These are phyloP conservation scores for Elaeis oleifera DNA, from an alignment of 202 grass and related monocot species.

Conservation along the genomic window DNA sequence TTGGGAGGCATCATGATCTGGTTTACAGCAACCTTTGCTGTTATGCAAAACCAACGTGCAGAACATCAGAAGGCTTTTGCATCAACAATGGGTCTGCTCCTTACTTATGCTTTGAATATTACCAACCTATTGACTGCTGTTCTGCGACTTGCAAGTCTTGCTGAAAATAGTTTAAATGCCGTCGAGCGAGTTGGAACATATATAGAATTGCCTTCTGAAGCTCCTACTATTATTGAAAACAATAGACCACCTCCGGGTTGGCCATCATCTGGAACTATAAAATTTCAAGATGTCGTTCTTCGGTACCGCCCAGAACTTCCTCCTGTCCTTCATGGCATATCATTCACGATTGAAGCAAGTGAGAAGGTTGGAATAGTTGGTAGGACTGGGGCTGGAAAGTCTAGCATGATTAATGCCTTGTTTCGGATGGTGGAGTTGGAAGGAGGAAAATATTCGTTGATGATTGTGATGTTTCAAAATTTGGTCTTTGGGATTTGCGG, in stretches of 20 bases:
- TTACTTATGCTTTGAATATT: conserved; percentile 94
- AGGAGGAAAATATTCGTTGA: conserved; percentile 76
- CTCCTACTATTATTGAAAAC: conserved; percentile 82
- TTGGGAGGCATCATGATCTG: conserved; percentile 97
- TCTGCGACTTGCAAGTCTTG: conserved; percentile 88
- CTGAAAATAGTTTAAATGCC: conserved; percentile 99
- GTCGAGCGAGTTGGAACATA: conserved; percentile 92
- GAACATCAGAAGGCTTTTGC: conserved; percentile 87
- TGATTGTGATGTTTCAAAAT: conserved; percentile 73
- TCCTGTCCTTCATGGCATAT: conserved; percentile 92
- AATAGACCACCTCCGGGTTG: conserved; percentile 81
- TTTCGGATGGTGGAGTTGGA: conserved; percentile 94
- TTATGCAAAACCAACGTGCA: conserved; percentile 91
- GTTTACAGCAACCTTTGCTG: conserved; percentile 95
- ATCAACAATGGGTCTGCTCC: conserved; percentile 95
- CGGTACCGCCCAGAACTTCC: conserved; percentile 91
- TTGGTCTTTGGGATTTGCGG: conserved; percentile 91
- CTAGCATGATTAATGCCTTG: conserved; percentile 97
- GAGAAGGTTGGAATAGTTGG: conserved; percentile 97
- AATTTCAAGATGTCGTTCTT: conserved; percentile 85
- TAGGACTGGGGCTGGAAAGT: conserved; percentile 95
- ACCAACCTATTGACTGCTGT: conserved; percentile 75
- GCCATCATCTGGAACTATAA: conserved; percentile 76
- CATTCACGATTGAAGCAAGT: conserved; percentile 85
- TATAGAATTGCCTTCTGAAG: conserved; percentile 83